Evolutionary conservation across 768 basidiomycete genomes (phyloP), one percentile per base, ranked within the genome.

Genomic region (Candolleomyces aberdarensis): DNA sequence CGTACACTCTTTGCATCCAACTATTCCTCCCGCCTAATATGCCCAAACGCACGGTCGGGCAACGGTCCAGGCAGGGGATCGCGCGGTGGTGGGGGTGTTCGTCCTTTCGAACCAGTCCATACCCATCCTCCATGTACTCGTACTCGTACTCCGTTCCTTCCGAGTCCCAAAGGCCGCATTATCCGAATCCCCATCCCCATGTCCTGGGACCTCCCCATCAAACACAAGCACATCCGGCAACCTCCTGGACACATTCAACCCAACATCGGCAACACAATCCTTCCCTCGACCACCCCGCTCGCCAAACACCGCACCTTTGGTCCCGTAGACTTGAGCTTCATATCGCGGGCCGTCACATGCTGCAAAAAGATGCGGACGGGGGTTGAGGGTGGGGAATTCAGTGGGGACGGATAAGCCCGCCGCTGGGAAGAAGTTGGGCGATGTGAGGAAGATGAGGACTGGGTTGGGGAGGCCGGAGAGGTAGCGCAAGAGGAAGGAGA

Each of bases 211-310:
- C 20, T 85, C 83, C 3, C 92, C 92, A 63, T 94, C 92, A 60
- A 84, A 93, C 5, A 94, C 80, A 6, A 93, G 71, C 29, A 89
- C 86, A 68, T 94, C 92, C 0, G 92, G 91, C 59, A 89, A 77
- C 29, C 92, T 82, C 47, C 77, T 80, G 7, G 75, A 80, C 19
- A 92, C 86, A 47, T 85, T 76, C 55, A 92, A 71, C n/a, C 75
- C 77, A 29, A 92, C 74, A 58, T 74, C 1, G 92, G 92, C 1
- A 94, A 77, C 10, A 89, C 86, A 40, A 90, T 76, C 17, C 79
- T 77, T 7, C 82, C 92, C 50, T 78, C 80, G 11, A 94, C 84
- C 3, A 80, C 80, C 14, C 91, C 92, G 66, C 85, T 91, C 0
- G 91, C 88, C 20, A 88, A 75, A 67, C 93, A 80, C n/a, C 44